These are phyloP conservation scores for Platismatia glauca DNA, from an alignment of 495 filamentous ascomycete species.

Conservation along the genomic window DNA sequence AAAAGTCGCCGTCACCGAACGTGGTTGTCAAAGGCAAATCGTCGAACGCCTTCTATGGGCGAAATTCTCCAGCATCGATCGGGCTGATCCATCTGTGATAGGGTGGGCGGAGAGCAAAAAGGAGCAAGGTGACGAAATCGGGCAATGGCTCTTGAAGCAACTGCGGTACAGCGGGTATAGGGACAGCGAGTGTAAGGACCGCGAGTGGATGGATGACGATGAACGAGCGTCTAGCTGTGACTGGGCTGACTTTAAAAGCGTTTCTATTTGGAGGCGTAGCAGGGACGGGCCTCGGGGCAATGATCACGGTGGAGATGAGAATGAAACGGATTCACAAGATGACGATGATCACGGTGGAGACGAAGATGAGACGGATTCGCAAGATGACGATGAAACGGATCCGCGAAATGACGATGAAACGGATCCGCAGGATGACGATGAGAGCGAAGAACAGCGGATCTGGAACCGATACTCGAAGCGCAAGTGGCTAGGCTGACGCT, in stretches of 20 bases:
- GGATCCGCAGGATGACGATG: neutral
- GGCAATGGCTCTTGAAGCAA: neutral
- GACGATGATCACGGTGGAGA: no score
- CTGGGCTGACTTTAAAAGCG: neutral
- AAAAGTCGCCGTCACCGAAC: neutral
- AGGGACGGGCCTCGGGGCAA: neutral
- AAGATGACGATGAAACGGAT: neutral
- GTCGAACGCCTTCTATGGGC: neutral
- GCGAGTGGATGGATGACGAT: no score
- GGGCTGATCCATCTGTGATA: neutral
- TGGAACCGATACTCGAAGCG: neutral
- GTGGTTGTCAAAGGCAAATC: neutral
- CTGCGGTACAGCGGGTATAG: neutral
- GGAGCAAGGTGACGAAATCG: neutral
- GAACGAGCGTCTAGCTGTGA: neutral
- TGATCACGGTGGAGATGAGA: neutral
- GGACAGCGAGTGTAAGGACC: no score
- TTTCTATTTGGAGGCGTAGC: neutral
- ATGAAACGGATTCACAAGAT: neutral
- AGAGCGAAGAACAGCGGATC: neutral
- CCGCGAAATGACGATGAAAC: neutral
- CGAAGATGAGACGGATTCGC: neutral
- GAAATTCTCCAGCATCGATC: neutral
- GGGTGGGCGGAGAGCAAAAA: neutral
- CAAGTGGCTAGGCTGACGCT: neutral